These are phyloP conservation scores for Aureobasidium sp. DNA, from an alignment of 2,329 filamentous ascomycete genomes.

Conservation along the genomic window DNA sequence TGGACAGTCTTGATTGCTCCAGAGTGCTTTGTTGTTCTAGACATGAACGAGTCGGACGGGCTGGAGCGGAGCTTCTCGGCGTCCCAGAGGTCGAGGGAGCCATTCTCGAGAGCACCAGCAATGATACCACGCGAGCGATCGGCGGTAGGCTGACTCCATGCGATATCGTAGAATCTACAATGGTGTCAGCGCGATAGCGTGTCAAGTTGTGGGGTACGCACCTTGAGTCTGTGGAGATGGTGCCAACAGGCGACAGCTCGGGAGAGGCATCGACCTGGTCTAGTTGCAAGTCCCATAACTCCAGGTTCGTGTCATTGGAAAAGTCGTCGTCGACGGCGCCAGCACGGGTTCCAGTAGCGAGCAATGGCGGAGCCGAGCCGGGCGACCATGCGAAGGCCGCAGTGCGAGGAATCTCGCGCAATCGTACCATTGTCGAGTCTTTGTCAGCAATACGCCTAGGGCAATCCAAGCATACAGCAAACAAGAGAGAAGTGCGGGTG, in stretches of 20 bases:
- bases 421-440: slow-evolving; percentile 66
- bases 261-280: slow-evolving; percentile 66
- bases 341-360: slow-evolving; percentile 89
- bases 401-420: slow-evolving; percentile 93
- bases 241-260: slow-evolving; percentile 78
- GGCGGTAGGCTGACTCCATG: slow-evolving; percentile 78
- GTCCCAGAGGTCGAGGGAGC: slow-evolving; percentile 88
- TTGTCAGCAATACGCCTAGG: background rate
- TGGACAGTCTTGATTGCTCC: slow-evolving; percentile 90
- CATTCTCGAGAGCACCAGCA: slow-evolving; percentile 90
- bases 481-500: background rate
- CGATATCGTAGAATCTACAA: slow-evolving; percentile 89
- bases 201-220: slow-evolving; percentile 30
- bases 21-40: slow-evolving; percentile 79
- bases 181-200: background rate
- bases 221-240: slow-evolving; percentile 83
- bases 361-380: slow-evolving; percentile 64
- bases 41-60: slow-evolving; percentile 65
- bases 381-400: slow-evolving; percentile 97
- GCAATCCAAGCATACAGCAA: slow-evolving; percentile 1
- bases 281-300: slow-evolving; percentile 89
- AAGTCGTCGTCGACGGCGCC: slow-evolving; percentile 96
- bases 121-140: slow-evolving; percentile 80
- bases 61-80: slow-evolving; percentile 56
- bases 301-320: slow-evolving; percentile 91